Evolutionary conservation across 768 basidiomycete genomes (phyloP).

Genomic region (Boletus pseudo-olivaceus): DNA sequence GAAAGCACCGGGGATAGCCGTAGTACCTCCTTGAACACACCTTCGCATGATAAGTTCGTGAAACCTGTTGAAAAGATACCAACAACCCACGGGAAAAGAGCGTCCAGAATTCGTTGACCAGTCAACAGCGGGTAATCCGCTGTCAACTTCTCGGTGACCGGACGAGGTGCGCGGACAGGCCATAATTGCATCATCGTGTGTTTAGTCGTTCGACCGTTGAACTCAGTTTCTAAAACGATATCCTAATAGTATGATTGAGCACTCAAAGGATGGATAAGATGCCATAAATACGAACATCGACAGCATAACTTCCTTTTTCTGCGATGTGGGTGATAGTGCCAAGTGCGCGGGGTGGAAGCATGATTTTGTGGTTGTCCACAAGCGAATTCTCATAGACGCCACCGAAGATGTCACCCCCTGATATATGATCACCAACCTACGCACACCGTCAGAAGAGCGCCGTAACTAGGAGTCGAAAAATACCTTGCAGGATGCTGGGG

Average conservation of each 20-base stretch:
- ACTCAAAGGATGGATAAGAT: neutral
- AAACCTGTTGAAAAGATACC: neutral
- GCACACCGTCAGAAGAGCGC: conserved; percentile 5
- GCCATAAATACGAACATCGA: conserved; percentile 58
- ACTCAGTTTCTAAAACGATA: conserved; percentile 94
- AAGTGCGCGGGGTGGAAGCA: conserved; percentile 89
- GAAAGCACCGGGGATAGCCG: conserved; percentile 97
- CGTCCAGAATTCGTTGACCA: conserved; percentile 95
- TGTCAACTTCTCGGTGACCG: conserved; percentile 91
- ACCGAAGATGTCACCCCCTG: conserved; percentile 96
- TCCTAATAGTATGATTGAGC: conserved; percentile 50
- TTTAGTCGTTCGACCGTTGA: conserved; percentile 89
- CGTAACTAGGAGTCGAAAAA: neutral
- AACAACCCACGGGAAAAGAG: conserved; percentile 82
- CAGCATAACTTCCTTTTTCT: conserved; percentile 89
- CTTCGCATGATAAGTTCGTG: conserved; percentile 33
- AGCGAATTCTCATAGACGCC: conserved; percentile 96
- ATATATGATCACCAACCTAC: conserved; percentile 93
- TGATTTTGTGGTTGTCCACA: conserved; percentile 94
- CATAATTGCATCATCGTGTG: conserved; percentile 98
- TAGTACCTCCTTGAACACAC: conserved; percentile 96
- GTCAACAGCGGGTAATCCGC: conserved; percentile 91
- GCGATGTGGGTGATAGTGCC: conserved; percentile 93
- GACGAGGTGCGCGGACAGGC: conserved; percentile 98
- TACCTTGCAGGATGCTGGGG: conserved; percentile 76